Base-by-base conservation (phyloP, 306 rosid genomes). In the Fragaria nilgerrensis region DNA sequence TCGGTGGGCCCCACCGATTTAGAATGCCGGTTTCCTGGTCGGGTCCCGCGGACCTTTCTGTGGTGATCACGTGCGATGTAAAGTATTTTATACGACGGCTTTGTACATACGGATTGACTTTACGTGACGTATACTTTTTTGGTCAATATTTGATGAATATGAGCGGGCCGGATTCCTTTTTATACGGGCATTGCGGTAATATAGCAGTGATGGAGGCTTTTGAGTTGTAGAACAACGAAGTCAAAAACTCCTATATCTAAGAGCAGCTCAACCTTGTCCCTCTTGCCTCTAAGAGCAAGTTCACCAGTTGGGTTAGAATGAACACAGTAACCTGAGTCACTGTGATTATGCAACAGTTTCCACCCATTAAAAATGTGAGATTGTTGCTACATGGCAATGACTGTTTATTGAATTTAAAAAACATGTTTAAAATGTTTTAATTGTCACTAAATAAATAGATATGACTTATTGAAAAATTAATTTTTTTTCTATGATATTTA, bases 1-100 rank as follows among this genome's bases (percentile, higher is more conserved):
- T 77, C 25, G 62, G 56, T 76, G 84, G 88, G 74, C 34, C 82
- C 88, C 75, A 73, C 23, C 17, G 11, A n/a, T 37, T 43, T 44
- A 72, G 79, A 81, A 64, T 67, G 79, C 79, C 62, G 71, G 7
- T 1, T 11, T 10, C 17, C 6, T 16, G 4, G 7, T 6, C 39
- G 39, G 39, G 67, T 14, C 37, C 66, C 58, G 58, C 22, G 22
- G 20, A 52, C 2, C 58, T 0, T 61, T 29, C 16, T 27, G 2
- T 0, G 68, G 68, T 32, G 68, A 11, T 29, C 68, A 63, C 43
- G 43, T 63, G 68, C 39, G 11, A 5, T 63, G 65, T 58, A 58
- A 5, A 3, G 64, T 58, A 11, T 11, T 3, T 3, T 11, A 23
- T 58, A 23, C 16, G 65, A 4, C 1, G 17, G 13, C 7, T 5